Conservation (phyloP, 768 basidiomycete species). For the Solioccasus polychromus region DNA sequence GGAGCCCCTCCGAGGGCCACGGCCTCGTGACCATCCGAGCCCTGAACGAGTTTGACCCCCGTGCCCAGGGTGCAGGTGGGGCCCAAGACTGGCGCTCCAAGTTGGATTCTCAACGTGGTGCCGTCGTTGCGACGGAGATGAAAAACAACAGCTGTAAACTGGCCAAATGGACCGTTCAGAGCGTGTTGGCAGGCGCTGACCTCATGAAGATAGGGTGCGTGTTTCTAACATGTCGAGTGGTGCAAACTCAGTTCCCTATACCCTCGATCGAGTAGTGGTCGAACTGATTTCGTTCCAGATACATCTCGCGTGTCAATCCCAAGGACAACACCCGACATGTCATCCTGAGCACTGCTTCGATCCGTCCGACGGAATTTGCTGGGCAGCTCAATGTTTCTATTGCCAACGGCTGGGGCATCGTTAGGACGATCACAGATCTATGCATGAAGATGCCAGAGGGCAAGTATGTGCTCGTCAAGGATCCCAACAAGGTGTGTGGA, state of each 20-base stretch:
- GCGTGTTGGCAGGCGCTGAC: conserved; percentile 92
- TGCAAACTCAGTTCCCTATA: background rate
- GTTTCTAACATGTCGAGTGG: background rate
- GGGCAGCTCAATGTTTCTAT: conserved; percentile 92
- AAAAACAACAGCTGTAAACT: conserved; percentile 99
- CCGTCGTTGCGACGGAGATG: conserved; percentile 99
- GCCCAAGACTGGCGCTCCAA: conserved; percentile 99
- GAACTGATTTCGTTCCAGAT: conserved; percentile 47
- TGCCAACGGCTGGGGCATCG: conserved; percentile 97
- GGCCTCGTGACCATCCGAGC: conserved; percentile 90
- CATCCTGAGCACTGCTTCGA: conserved; percentile 90
- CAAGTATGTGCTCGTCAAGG: conserved; percentile 95
- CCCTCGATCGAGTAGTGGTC: background rate
- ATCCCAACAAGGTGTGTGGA: conserved; percentile 87
- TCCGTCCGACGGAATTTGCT: conserved; percentile 94
- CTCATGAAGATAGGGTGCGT: conserved; percentile 95
- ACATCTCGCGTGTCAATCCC: conserved; percentile 91
- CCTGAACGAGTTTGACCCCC: conserved; percentile 94
- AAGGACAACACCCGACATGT: conserved; percentile 95
- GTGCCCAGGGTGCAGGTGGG: conserved; percentile 85
- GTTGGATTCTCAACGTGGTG: conserved; percentile 92
- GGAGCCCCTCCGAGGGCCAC: conserved; percentile 63
- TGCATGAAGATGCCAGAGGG: conserved; percentile 98
- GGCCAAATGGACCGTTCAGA: conserved; percentile 96
- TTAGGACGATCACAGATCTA: conserved; percentile 90